Evolutionary conservation across 768 basidiomycete genomes (phyloP), one percentile per base, ranked within the genome.

Genomic region (Lactarius vividus): DNA sequence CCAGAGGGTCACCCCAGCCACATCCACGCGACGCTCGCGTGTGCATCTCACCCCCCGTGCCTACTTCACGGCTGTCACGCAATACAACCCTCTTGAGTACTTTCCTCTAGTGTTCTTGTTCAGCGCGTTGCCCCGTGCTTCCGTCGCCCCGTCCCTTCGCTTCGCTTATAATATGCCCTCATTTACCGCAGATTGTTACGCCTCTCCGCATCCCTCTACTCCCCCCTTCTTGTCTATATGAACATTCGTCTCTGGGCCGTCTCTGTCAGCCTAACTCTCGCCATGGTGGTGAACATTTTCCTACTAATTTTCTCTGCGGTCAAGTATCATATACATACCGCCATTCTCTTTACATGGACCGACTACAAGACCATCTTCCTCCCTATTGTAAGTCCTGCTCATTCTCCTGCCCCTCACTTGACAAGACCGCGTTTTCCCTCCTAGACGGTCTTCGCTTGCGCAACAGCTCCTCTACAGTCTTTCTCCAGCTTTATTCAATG

Each of bases 361-460:
- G 74, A 75, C 67, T 73, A 69, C 67, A 74, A 74, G 64, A 74
- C 74, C 6, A 70, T 74, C 26, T 59, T 75, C n/a, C 33, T 75
- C 15, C 74, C 74, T 28, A 64, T 75, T 33, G 74, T 74, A 29
- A n/a, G 74, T 69, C 35, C 29, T 53, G 6, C 33, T 53, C 37
- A 16, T n/a, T 28, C n/a, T 9, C 18, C 28, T 6, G 23, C 2
- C 31, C n/a, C 56, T 40, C 28, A 13, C 64, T 39, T 28, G 57
- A 44, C 11, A 40, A 29, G 31, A 16, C 4, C 3, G 5, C 9
- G 2, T 3, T 46, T 49, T 39, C 57, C 40, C 15, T 29, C 26
- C n/a, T 28, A 69, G 70, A 61, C 46, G 11, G 67, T 63, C 23
- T 70, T 72, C 56, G 71, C 71, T 6, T 63, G 55, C 35, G 71